Percentiles rank a stretch among this genome's conserved stretches.
phyloP scores from a whole-genome alignment of 192 early-diverging fungal species.

The Mortierella alpina region DNA sequence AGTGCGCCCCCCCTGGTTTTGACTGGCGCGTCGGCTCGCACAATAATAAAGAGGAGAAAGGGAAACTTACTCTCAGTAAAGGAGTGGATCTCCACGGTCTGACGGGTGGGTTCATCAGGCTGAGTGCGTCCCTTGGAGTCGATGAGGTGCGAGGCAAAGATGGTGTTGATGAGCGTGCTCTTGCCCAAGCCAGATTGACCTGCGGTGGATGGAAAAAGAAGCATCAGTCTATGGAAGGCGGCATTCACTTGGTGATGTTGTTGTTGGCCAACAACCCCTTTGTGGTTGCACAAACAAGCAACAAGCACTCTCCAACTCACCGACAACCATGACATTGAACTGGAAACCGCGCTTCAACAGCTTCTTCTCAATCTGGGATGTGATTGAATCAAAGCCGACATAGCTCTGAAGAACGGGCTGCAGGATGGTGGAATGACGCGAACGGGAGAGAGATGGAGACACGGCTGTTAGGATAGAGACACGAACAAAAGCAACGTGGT shows the following conservation, averaged over 20 bases:
- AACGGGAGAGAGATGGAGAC: not conserved
- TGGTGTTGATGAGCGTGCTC: constrained; percentile 97
- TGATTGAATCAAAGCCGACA: constrained; percentile 98
- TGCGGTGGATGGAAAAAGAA: constrained; percentile 27
- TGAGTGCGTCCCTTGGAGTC: constrained; percentile 90
- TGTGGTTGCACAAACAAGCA: no score
- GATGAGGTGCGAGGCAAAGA: constrained; percentile 95
- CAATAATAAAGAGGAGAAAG: constrained; percentile 8
- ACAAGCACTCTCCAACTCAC: constrained; percentile 58
- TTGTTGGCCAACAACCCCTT: no score
- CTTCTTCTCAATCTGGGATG: constrained; percentile 97
- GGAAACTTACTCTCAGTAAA: constrained; percentile 81
- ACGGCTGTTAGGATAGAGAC: not conserved
- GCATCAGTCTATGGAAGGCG: no score
- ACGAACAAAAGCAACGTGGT: no score
- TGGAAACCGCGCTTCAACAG: constrained; percentile 96
- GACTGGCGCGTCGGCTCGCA: not conserved
- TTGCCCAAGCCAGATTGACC: constrained; percentile 98
- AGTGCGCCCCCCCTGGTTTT: not conserved
- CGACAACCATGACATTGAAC: constrained; percentile 98
- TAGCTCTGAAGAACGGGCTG: constrained; percentile 84
- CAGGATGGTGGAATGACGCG: not conserved
- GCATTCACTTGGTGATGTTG: no score
- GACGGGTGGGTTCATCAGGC: constrained; percentile 82
- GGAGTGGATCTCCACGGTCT: constrained; percentile 95